Base-by-base conservation (phyloP, 2,329 filamentous ascomycete genomes). In the Taxawa tesnikishii region DNA sequence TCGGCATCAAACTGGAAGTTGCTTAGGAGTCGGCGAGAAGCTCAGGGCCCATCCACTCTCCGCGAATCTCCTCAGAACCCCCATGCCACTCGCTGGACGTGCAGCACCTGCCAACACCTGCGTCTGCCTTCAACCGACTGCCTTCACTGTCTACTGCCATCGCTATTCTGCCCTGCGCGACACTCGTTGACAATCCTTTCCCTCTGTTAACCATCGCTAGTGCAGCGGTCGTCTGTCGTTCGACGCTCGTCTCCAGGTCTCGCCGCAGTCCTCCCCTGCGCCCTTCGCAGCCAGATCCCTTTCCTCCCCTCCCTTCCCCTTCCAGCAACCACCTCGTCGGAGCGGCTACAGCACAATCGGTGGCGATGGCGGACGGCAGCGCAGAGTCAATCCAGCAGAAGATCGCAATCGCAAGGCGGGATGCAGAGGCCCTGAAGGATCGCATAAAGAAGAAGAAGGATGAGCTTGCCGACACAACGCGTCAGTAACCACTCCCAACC, bases 381-480 rank as follows among this genome's bases (percentile, higher is more conserved):
- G 59, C 62, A 42, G 63, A 66, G 44, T 62, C 59, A 29, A 62
- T 66, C 40, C 63, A 66, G 54, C 62, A 65, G 54, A 64, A 60
- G 60, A 93, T 94, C 76, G 88, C 96, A 72, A 81, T 87, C 65
- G 88, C 90, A 58, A 79, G 90, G 62, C 83, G 90, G 68, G 90
- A 98, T 72, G 90, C 90, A 51, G 90, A 96, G 70, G 87, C 83
- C 33, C 69, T 96, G 49, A 96, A 96, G 72, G 88, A 96, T 60
- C 80, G 83, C 62, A 96, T 96, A 75, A 96, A 94, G 79, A 78
- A 87, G 65, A 94, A 93, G 77, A 96, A 96, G 81, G 90, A 98
- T 74, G 90, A 96, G 66, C 75, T 98, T 49, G 88, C 88, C 57
- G 90, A 98, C 63, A 93, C 87, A 43, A 92, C 87, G 55, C 79